phyloP scores from a whole-genome alignment of 495 filamentous ascomycete genomes.

The Oidiodendron maius region DNA sequence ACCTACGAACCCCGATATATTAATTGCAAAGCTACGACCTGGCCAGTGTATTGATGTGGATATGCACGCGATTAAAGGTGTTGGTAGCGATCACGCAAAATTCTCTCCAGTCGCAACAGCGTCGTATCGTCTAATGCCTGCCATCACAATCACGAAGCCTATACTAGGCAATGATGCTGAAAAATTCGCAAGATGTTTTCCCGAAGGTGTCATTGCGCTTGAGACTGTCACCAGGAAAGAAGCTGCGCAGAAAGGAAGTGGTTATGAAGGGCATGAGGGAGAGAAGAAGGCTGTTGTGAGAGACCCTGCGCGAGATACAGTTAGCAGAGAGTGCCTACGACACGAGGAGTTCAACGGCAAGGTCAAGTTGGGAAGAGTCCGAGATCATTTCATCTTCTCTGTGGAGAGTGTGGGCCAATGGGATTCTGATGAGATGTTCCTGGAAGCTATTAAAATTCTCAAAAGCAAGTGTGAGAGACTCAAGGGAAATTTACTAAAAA shows the following conservation, averaged over 20 bases:
- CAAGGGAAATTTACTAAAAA: slow-evolving; percentile 49
- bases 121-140: slow-evolving; percentile 81
- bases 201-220: slow-evolving; percentile 77
- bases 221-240: slow-evolving; percentile 66
- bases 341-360: slow-evolving; percentile 92
- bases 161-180: slow-evolving; percentile 81
- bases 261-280: slow-evolving; percentile 63
- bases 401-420: slow-evolving; percentile 94
- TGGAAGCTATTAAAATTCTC: slow-evolving; percentile 78
- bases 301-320: slow-evolving; percentile 84
- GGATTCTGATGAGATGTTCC: slow-evolving; percentile 81
- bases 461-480: slow-evolving; percentile 69
- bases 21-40: slow-evolving; percentile 90
- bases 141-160: slow-evolving; percentile 73
- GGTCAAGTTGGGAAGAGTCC: slow-evolving; percentile 82
- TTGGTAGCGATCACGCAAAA: slow-evolving; percentile 93
- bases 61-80: slow-evolving; percentile 88
- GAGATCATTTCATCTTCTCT: slow-evolving; percentile 96
- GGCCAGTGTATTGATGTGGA: slow-evolving; percentile 78
- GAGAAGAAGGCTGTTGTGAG: slow-evolving; percentile 82
- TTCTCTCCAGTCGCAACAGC: slow-evolving; percentile 96
- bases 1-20: slow-evolving; percentile 84
- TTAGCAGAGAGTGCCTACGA: slow-evolving; percentile 84
- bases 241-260: slow-evolving; percentile 50
- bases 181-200: slow-evolving; percentile 90